Conservation (phyloP, 2,329 filamentous ascomycete genomes). For the Fusarium oligoseptatum region DNA sequence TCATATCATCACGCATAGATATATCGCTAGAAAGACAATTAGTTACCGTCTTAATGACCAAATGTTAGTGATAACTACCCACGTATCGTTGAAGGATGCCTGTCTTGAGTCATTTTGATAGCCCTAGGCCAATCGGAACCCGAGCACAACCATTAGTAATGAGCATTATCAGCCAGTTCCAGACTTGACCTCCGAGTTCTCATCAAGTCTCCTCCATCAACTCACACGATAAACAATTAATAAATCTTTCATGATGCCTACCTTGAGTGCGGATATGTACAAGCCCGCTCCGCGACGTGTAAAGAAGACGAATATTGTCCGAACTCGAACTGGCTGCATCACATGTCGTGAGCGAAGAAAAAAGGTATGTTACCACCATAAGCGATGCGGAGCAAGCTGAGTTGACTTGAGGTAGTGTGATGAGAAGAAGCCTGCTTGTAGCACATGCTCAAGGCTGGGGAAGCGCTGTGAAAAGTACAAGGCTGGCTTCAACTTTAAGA, state of each 20-base stretch:
- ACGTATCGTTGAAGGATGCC: no score
- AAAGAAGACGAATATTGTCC: slow-evolving; percentile 42
- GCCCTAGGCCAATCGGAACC: not conserved
- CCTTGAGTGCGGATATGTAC: slow-evolving; percentile 31
- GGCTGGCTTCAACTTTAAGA: slow-evolving; percentile 10
- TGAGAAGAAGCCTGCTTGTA: slow-evolving; percentile 25
- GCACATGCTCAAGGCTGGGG: slow-evolving; percentile 19
- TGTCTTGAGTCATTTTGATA: not conserved
- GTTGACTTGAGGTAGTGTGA: slow-evolving; percentile 22
- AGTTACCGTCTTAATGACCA: no score
- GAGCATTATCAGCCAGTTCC: not conserved
- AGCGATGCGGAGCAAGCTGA: not conserved
- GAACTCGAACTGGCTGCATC: slow-evolving; percentile 37
- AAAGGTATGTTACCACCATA: slow-evolving; percentile 18
- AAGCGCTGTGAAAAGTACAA: slow-evolving; percentile 14
- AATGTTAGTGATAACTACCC: not conserved
- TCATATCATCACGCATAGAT: no score
- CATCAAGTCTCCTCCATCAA: not conserved
- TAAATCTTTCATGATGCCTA: not conserved
- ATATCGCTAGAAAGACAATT: no score
- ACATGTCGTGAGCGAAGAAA: slow-evolving; percentile 31
- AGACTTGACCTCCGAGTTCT: not conserved
- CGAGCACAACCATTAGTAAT: not conserved
- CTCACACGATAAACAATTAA: not conserved
- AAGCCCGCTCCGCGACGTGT: slow-evolving; percentile 36